Evolutionary conservation across 179 eudicot genomes (phyloP).

Genomic region (Camellia oleifera): DNA sequence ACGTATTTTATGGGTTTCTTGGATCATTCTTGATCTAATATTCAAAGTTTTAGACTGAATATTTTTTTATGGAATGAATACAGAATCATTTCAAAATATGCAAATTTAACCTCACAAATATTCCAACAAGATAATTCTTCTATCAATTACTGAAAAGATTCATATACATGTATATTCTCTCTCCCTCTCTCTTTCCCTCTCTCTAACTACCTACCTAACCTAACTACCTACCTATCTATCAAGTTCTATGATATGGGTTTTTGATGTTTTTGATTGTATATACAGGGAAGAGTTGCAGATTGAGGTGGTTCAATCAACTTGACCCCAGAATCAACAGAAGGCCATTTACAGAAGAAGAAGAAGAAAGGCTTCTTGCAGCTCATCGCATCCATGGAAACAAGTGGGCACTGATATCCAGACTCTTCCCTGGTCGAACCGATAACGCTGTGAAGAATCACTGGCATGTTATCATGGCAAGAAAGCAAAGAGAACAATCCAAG

Average conservation of each 20-base stretch:
- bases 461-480: slow-evolving; percentile 71
- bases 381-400: slow-evolving; percentile 61
- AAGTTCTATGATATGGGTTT: neutral
- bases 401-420: slow-evolving; percentile 61
- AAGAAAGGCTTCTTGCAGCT: slow-evolving; percentile 48
- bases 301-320: slow-evolving; percentile 68
- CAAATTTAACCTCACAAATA: too few relatives aligned
- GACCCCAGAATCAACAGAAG: slow-evolving; percentile 62
- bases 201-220: too few relatives aligned
- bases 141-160: too few relatives aligned
- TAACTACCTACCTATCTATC: neutral
- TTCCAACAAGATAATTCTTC: too few relatives aligned
- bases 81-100: too few relatives aligned
- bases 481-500: slow-evolving; percentile 43
- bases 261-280: neutral
- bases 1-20: too few relatives aligned
- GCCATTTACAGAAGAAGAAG: slow-evolving; percentile 66
- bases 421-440: slow-evolving; percentile 62
- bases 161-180: too few relatives aligned
- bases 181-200: too few relatives aligned
- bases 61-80: neutral
- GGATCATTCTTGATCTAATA: neutral
- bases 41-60: neutral
- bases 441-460: slow-evolving; percentile 71
- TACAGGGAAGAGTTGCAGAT: slow-evolving; percentile 64